A percentile compares a stretch with the other conserved stretches of the same genome.
Conservation (phyloP, 768 basidiomycete species). For the Tulasnella sp. region DNA sequence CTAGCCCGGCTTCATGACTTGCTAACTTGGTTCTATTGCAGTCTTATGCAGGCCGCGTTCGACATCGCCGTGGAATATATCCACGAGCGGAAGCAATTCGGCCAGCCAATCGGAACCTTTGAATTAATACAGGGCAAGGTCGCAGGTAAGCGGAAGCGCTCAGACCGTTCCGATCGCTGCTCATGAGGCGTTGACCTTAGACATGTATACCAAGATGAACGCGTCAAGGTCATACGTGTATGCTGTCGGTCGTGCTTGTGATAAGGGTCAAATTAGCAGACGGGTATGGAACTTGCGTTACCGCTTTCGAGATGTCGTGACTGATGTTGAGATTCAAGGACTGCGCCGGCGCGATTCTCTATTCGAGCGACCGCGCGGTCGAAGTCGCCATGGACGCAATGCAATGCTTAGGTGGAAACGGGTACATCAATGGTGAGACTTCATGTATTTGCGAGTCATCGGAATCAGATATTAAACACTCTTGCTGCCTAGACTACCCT, state of each 20-base stretch:
- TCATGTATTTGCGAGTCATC: neutral
- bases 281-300: conserved; percentile 37
- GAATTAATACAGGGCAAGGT: conserved; percentile 70
- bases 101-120: conserved; percentile 75
- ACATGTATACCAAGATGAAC: conserved; percentile 91
- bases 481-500: conserved; percentile 59
- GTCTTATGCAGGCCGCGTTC: conserved; percentile 88
- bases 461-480: neutral
- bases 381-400: conserved; percentile 86
- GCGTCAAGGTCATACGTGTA: conserved; percentile 87
- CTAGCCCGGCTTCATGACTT: neutral
- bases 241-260: conserved; percentile 83
- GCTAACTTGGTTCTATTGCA: conserved; percentile 23
- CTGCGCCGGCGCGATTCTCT: conserved; percentile 89
- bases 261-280: conserved; percentile 64
- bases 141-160: conserved; percentile 28
- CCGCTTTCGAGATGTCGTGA: neutral
- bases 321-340: conserved; percentile 40
- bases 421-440: conserved; percentile 84
- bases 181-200: conserved; percentile 42
- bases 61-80: conserved; percentile 80
- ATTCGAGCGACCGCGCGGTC: conserved; percentile 84
- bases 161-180: conserved; percentile 28
- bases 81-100: conserved; percentile 91
- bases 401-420: conserved; percentile 92